These are phyloP conservation scores for Syncephalis fuscata DNA, from an alignment of 371 early-diverging fungal species.

Conservation along the genomic window DNA sequence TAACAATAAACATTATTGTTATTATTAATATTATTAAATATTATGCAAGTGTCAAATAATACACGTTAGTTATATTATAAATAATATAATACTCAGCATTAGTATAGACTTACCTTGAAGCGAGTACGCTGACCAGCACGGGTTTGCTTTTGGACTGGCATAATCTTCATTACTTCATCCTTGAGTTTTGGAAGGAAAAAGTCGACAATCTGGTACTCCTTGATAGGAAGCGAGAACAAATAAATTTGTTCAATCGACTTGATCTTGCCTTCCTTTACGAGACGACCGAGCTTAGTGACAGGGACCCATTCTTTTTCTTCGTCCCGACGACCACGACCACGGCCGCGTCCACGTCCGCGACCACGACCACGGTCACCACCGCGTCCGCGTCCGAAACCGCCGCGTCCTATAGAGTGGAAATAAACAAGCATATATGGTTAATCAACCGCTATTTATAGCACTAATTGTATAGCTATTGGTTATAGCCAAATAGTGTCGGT, in stretches of 20 bases:
- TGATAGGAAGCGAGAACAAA: slow-evolving; percentile 95
- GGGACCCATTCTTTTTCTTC: slow-evolving; percentile 86
- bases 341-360: slow-evolving; percentile 8
- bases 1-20: no score
- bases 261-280: slow-evolving; percentile 87
- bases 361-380: slow-evolving; percentile 4
- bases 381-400: slow-evolving; percentile 1
- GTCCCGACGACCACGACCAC: slow-evolving; percentile 41
- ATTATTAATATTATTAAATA: no score
- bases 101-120: slow-evolving; percentile 54
- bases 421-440: not conserved
- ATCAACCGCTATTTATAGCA: not conserved
- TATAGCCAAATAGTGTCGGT: no score
- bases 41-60: no score
- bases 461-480: no score
- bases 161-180: slow-evolving; percentile 99
- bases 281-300: slow-evolving; percentile 96
- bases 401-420: not conserved
- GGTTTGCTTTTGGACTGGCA: slow-evolving; percentile 99
- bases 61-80: no score
- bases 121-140: slow-evolving; percentile 99
- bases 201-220: slow-evolving; percentile 99
- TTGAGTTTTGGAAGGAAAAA: slow-evolving; percentile 90
- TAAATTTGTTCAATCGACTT: slow-evolving; percentile 88
- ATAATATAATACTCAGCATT: not conserved